Evolutionary conservation across 2,329 filamentous ascomycete species (phyloP).

Genomic region (Botrytis aclada): DNA sequence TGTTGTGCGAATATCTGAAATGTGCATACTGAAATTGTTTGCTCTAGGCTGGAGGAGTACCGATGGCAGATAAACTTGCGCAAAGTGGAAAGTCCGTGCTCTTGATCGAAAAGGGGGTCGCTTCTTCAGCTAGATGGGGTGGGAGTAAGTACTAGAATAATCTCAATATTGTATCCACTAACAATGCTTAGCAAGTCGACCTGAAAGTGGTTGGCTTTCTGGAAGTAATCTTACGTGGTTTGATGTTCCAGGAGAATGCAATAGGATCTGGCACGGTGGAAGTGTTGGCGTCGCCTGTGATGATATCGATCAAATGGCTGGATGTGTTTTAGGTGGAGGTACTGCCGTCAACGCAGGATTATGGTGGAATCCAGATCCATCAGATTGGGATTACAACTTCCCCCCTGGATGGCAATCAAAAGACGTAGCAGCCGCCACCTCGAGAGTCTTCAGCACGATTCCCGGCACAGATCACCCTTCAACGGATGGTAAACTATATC

Average conservation of each 20-base stretch:
- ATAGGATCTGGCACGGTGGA: slow-evolving; percentile 52
- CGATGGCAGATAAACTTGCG: slow-evolving; percentile 56
- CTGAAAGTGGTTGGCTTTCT: slow-evolving; percentile 53
- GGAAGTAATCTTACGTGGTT: slow-evolving; percentile 65
- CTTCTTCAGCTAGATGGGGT: slow-evolving; percentile 63
- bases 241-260: slow-evolving; percentile 68
- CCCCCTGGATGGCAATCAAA: slow-evolving; percentile 66
- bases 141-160: slow-evolving; percentile 42
- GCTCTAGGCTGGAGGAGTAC: slow-evolving; percentile 46
- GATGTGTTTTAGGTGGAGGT: slow-evolving; percentile 64
- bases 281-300: slow-evolving; percentile 54
- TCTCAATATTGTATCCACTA: slow-evolving; percentile 9
- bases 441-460: slow-evolving; percentile 65
- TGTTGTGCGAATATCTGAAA: not conserved
- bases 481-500: slow-evolving; percentile 62
- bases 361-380: slow-evolving; percentile 63
- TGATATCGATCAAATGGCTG: slow-evolving; percentile 71
- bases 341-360: slow-evolving; percentile 60
- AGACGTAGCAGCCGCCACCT: slow-evolving; percentile 58
- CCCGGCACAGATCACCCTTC: slow-evolving; percentile 67
- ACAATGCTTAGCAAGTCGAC: slow-evolving; percentile 28
- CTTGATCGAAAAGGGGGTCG: slow-evolving; percentile 58
- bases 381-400: slow-evolving; percentile 71
- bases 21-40: not conserved
- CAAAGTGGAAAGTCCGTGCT: slow-evolving; percentile 63